Percentiles rank a stretch among this genome's conserved stretches.
Evolutionary conservation across 768 basidiomycete species (phyloP).

Genomic region (Lactarius pseudohatsudake): DNA sequence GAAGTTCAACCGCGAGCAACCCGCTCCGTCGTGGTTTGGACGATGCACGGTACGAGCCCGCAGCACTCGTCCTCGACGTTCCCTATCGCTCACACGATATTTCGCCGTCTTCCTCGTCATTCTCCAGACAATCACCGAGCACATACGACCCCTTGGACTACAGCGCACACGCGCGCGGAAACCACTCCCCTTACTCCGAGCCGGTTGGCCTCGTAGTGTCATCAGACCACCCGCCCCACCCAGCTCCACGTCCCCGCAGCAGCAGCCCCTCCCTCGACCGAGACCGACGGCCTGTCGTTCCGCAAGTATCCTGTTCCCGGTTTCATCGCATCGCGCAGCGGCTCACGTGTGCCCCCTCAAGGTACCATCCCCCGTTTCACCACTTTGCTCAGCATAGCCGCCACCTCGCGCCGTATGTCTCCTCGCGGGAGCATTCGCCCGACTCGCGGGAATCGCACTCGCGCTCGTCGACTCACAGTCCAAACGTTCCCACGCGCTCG

Average conservation of each 20-base stretch:
- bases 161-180: conserved; percentile 7
- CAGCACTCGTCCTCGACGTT: not conserved
- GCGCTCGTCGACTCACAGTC: conserved; percentile 16
- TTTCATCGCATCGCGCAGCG: conserved; percentile 13
- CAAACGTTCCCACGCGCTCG: conserved; percentile 1
- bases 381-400: conserved; percentile 1
- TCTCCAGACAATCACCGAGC: conserved; percentile 1
- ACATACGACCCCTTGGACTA: conserved; percentile 10
- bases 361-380: conserved; percentile 16
- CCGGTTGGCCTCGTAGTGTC: conserved; percentile 6
- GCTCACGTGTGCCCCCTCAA: conserved; percentile 19
- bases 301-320: conserved; percentile 16
- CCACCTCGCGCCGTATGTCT: conserved; percentile 6
- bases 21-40: conserved; percentile 5
- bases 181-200: conserved; percentile 22
- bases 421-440: conserved; percentile 22
- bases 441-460: conserved; percentile 17
- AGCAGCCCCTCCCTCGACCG: conserved; percentile 22
- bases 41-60: conserved; percentile 6
- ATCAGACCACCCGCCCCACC: conserved; percentile 8
- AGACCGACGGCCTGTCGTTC: conserved; percentile 8
- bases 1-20: conserved; percentile 10
- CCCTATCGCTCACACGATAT: not conserved
- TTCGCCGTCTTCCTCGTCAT: not conserved
- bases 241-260: conserved; percentile 18